Evolutionary conservation across 2,329 filamentous ascomycete genomes (phyloP).

Genomic region (Purpureocillium lavendulum): DNA sequence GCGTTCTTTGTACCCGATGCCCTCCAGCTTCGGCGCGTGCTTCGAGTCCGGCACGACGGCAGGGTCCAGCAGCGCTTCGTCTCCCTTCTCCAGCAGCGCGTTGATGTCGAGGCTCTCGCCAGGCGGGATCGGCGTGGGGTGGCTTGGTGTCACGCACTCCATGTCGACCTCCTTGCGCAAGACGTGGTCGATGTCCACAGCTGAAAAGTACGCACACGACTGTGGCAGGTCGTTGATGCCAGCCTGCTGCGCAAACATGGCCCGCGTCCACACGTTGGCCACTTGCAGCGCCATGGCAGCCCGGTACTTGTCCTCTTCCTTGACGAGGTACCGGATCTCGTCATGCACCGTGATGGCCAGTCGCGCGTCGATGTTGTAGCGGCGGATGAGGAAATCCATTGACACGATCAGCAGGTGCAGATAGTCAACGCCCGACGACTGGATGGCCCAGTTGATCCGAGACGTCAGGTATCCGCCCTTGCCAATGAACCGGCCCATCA

Average conservation of each 20-base stretch:
- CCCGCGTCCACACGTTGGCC: slow-evolving; percentile 90
- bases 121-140: slow-evolving; percentile 66
- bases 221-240: slow-evolving; percentile 94
- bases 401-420: slow-evolving; percentile 84
- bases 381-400: slow-evolving; percentile 88
- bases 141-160: slow-evolving; percentile 89
- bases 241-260: slow-evolving; percentile 95
- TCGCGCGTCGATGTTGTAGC: slow-evolving; percentile 77
- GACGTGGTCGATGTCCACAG: slow-evolving; percentile 89
- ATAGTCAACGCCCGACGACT: slow-evolving; percentile 95
- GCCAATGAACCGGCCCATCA: slow-evolving; percentile 80
- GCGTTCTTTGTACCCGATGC: slow-evolving; percentile 61
- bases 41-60: slow-evolving; percentile 44
- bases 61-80: slow-evolving; percentile 60
- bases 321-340: slow-evolving; percentile 90
- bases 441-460: slow-evolving; percentile 98
- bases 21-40: slow-evolving; percentile 47
- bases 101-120: slow-evolving; percentile 83
- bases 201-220: slow-evolving; percentile 89
- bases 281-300: slow-evolving; percentile 90
- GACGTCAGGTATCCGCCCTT: slow-evolving; percentile 92
- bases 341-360: slow-evolving; percentile 94
- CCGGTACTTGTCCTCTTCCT: slow-evolving; percentile 76
- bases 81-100: slow-evolving; percentile 66
- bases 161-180: slow-evolving; percentile 98